Base-by-base conservation (phyloP, 371 early-diverging fungal genomes). In the Zychaea mexicana region DNA sequence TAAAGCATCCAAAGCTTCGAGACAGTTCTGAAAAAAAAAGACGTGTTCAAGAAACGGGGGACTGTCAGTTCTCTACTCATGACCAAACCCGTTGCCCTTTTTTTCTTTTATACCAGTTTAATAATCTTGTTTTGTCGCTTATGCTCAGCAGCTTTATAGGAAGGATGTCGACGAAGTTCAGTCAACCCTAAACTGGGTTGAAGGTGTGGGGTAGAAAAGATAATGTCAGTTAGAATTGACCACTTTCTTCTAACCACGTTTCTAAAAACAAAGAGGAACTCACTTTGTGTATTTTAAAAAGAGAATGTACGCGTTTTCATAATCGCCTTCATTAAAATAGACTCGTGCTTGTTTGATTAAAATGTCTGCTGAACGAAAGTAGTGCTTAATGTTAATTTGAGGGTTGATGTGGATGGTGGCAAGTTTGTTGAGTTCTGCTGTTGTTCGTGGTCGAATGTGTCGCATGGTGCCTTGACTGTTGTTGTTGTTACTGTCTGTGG, bases 211-310 rank as follows among this genome's bases (percentile, higher is more conserved):
- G n/a, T n/a, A n/a, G n/a, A n/a, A n/a, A n/a, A n/a, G n/a, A n/a
- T n/a, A n/a, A n/a, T n/a, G n/a, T n/a, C n/a, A n/a, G n/a, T n/a
- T n/a, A n/a, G n/a, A n/a, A n/a, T n/a, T n/a, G n/a, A n/a, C n/a
- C n/a, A n/a, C n/a, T n/a, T n/a, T n/a, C n/a, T n/a, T n/a, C n/a
- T n/a, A n/a, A n/a, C n/a, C n/a, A n/a, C n/a, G n/a, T n/a, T n/a
- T n/a, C n/a, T 36, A 36, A 19, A 26, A 10, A 21, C 6, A 24
- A 49, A 24, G 10, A 10, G 7, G 26, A 49, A 33, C 72, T 56
- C 79, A 87, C 87, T 77, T 85, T 66, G 79, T 79, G 49, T 80
- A 83, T 46, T 82, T 81, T 79, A 87, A 78, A 49, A 83, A 84
- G 0, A 82, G 66, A 10, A 83, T 61, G 57, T 85, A 87, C 1